Evolutionary conservation across 768 basidiomycete genomes (phyloP), one percentile per base, ranked within the genome.

Genomic region (Collybia mongolica): DNA sequence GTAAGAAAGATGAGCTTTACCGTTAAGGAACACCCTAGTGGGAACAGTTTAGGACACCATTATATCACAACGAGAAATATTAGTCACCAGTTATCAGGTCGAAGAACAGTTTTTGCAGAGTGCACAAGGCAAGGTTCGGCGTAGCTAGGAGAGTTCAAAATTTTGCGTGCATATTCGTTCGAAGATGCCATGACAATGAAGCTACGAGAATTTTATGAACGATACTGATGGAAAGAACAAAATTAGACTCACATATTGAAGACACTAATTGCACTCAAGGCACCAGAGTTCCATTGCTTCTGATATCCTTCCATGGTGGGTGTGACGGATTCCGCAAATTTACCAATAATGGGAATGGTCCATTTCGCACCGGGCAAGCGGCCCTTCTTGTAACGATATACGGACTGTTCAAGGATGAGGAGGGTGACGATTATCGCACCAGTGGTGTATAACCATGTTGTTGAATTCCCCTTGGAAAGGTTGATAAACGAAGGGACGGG

Each of bases 161-260:
- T 95, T 71, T 96, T 98, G 62, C 96, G 88, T 9, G 95, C 75
- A 68, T 83, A 93, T 57, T 96, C 88, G 60, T 93, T 98, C 2
- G 90, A 86, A 6, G 96, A 91, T 19, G 94, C 93, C 83, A 98
- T 95, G 62, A 99, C 97, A 63, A 99, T 98, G 70, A 98, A 98
- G 60, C 97, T 99, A 47, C 4, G 64, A 38, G 20, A 24, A 28
- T 20, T n/a, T n/a, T 3, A 14, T 19, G 18, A 12, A 43, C 35
- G 40, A 56, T 48, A 61, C 39, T 44, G 19, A 29, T 7, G 6
- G 9, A 12, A 15, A 18, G 3, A 15, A 17, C 29, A 29, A 36
- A 28, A 37, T 47, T 32, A 29, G 28, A 71, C 87, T 59, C 54
- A 92, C 97, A 99, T 98, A 72, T 99, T 96, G 75, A 99, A 99